These are phyloP conservation scores for Fusarium scirpi DNA, from an alignment of 2,329 filamentous ascomycete genomes.

Conservation along the genomic window DNA sequence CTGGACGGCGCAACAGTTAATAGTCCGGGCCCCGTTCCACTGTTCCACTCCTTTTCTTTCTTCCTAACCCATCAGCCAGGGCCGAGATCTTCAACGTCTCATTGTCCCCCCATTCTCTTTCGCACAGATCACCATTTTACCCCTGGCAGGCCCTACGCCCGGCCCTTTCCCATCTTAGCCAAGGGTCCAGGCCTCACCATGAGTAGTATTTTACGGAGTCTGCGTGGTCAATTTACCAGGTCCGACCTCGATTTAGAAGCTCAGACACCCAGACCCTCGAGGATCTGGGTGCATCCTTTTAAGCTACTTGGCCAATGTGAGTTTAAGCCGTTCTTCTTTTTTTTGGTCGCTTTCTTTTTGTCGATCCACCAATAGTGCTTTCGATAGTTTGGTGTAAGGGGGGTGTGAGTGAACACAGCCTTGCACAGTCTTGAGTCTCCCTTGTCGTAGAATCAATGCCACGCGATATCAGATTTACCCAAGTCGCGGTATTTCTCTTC, in stretches of 20 bases:
- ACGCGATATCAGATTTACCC: neutral
- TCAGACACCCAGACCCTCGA: slow-evolving; percentile 12
- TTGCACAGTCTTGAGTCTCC: neutral
- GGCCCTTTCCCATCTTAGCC: slow-evolving; percentile 12
- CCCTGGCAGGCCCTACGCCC: neutral
- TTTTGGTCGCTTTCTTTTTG: neutral
- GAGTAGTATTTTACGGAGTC: slow-evolving; percentile 5
- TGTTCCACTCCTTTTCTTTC: slow-evolving; percentile 9
- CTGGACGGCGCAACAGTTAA: slow-evolving; percentile 10
- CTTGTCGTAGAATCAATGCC: neutral
- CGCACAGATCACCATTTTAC: neutral
- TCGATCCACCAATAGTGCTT: slow-evolving; percentile 6
- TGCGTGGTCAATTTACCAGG: slow-evolving; percentile 26
- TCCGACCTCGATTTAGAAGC: slow-evolving; percentile 30
- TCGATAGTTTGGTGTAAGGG: slow-evolving; percentile 12
- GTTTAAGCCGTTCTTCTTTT: neutral
- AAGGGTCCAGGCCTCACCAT: slow-evolving; percentile 2
- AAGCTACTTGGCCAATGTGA: slow-evolving; percentile 21
- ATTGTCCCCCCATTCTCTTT: neutral
- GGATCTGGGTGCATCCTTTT: slow-evolving; percentile 13
- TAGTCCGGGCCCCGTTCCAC: slow-evolving; percentile 9
- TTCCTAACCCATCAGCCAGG: slow-evolving; percentile 7
- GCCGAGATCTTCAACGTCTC: slow-evolving; percentile 11
- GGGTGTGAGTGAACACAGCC: neutral
- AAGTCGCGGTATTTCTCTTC: neutral